Percentiles rank a stretch among this genome's conserved stretches.
Evolutionary conservation across 2,329 filamentous ascomycete genomes (phyloP).

Genomic region (Alternaria conjuncta): DNA sequence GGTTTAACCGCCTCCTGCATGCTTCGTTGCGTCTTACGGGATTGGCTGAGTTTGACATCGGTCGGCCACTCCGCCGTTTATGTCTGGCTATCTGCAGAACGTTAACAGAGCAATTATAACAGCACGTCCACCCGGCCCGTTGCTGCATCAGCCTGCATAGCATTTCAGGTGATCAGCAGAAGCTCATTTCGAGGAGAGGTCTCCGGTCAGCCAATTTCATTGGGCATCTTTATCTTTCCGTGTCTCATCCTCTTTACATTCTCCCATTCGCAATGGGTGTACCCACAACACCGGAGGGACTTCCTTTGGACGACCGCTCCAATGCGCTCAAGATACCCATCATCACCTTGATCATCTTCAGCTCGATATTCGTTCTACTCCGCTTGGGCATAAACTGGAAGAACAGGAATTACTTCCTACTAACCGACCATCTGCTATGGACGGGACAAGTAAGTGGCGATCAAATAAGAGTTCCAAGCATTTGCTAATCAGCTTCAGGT

Average conservation of each 20-base stretch:
- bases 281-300: slow-evolving; percentile 6
- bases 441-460: slow-evolving; percentile 25
- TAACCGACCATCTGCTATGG: slow-evolving; percentile 36
- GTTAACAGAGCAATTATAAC: slow-evolving; percentile 12
- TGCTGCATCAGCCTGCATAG: neutral
- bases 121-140: neutral
- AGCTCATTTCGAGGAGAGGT: neutral
- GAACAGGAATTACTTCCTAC: slow-evolving; percentile 30
- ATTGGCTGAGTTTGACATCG: slow-evolving; percentile 1
- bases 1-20: slow-evolving; percentile 3
- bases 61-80: neutral
- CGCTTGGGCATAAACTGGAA: slow-evolving; percentile 26
- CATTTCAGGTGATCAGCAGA: neutral
- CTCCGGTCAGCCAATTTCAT: neutral
- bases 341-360: slow-evolving; percentile 27
- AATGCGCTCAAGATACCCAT: slow-evolving; percentile 32
- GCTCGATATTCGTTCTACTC: slow-evolving; percentile 29
- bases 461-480: too few relatives aligned
- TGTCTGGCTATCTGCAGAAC: neutral
- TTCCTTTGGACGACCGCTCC: slow-evolving; percentile 31
- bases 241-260: neutral
- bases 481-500: slow-evolving; percentile 19
- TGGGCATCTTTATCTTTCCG: neutral
- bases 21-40: neutral
- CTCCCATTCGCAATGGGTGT: slow-evolving; percentile 20